phyloP scores from a whole-genome alignment of 495 filamentous ascomycete genomes.

The Penicillium dipodomyicola region DNA sequence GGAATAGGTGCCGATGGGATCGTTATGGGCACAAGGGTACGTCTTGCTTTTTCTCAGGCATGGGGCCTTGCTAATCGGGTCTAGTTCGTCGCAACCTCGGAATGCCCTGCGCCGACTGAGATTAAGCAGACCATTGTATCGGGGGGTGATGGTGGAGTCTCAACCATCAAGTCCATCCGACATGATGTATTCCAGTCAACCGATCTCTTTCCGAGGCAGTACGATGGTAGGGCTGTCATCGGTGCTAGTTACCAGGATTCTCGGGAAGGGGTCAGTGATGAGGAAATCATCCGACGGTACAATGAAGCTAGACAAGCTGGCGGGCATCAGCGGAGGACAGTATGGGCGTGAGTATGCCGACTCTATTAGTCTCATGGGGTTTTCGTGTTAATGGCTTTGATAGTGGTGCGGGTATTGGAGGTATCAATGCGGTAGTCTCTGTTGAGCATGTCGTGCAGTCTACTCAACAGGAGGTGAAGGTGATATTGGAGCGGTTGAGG shows the following conservation, averaged over 20 bases:
- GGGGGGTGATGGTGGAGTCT: conserved; percentile 22
- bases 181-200: conserved; percentile 28
- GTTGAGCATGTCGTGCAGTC: conserved; percentile 18
- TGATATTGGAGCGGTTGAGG: conserved; percentile 4
- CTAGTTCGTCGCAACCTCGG: conserved; percentile 26
- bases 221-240: conserved; percentile 29
- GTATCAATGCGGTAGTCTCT: conserved; percentile 19
- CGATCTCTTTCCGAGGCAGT: conserved; percentile 28
- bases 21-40: conserved; percentile 62
- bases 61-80: conserved; percentile 1
- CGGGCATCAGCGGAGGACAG: conserved; percentile 20
- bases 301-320: conserved; percentile 24
- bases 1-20: conserved; percentile 50
- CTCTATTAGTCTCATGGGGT: background rate
- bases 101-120: conserved; percentile 22
- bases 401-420: conserved; percentile 26
- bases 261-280: conserved; percentile 16
- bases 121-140: conserved; percentile 25
- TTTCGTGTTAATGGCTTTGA: background rate
- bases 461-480: conserved; percentile 16
- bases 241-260: conserved; percentile 22
- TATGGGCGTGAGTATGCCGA: conserved; percentile 27
- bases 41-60: background rate
- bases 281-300: conserved; percentile 24
- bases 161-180: conserved; percentile 24